Base-by-base conservation (phyloP, 352 stramenopile genomes). In the Globisporangium okanoganense region DNA sequence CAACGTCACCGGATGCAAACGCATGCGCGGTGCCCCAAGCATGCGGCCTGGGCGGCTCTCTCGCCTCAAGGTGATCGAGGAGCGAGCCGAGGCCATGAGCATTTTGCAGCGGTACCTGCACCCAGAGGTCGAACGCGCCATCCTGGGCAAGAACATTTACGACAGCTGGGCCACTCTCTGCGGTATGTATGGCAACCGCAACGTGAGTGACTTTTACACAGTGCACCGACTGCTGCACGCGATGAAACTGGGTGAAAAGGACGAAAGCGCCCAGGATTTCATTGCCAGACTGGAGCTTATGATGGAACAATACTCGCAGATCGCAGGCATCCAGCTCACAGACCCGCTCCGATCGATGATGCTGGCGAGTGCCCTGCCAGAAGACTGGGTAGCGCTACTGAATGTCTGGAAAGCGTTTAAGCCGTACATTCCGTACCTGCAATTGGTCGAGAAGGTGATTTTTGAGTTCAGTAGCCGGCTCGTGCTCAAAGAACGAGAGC, bases 81-180 rank as follows among this genome's bases (percentile, higher is more conserved):
- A 82, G 36, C 72, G 73, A 25, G 73, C 73, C 4, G 73, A 82
- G n/a, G 69, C 73, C 40, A 79, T 79, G 62, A 72, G 71, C 53
- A 82, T 82, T 22, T 40, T 82, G 24, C 73, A 82, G 50, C 71
- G 73, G 45, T 79, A 65, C 51, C 58, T 82, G 51, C 73, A 82
- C 29, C 73, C 71, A 3, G 73, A 79, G 41, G 73, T 82, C 22
- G 73, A 82, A 64, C 61, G 69, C 13, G 65, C 71, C 1, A 82
- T 82, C 57, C 25, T 82, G 33, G 70, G 75, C 44, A 82, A 82
- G 44, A 82, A 82, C 36, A 74, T 82, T 31, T 79, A 73, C 48
- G 73, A 82, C 58, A 82, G 73, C 49, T 82, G 73, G 73, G 58
- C 49, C 24, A 79, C 75, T 57, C 63, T 82, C 18, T 82, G 71